Conservation (phyloP, 345 rosid genomes). For the Heritiera fomes region DNA sequence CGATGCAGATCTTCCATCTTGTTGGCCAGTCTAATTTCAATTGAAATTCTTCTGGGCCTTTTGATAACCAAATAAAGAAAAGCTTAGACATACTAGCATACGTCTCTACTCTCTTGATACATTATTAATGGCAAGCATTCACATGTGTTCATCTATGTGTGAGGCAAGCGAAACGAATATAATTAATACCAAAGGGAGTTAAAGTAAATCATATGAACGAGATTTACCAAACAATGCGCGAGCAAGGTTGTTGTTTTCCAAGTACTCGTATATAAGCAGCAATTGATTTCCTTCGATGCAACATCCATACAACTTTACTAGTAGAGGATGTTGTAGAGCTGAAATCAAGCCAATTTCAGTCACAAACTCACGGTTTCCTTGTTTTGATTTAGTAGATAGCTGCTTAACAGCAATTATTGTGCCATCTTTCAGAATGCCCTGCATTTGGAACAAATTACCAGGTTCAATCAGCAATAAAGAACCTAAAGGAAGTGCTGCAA, state of each 20-base stretch:
- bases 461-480: background rate
- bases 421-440: conserved; percentile 55
- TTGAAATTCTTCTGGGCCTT: conserved; percentile 39
- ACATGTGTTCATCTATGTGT: background rate
- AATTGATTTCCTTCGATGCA: conserved; percentile 58
- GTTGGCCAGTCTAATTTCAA: conserved; percentile 40
- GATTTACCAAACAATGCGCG: conserved; percentile 42
- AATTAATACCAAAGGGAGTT: background rate
- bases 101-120: background rate
- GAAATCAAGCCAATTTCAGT: conserved; percentile 66
- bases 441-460: conserved; percentile 17
- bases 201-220: background rate
- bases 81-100: background rate
- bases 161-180: background rate
- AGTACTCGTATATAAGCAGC: conserved; percentile 55
- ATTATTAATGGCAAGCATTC: background rate
- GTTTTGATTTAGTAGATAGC: conserved; percentile 43
- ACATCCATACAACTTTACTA: conserved; percentile 56
- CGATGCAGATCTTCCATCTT: conserved; percentile 41
- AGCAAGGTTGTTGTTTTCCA: conserved; percentile 59
- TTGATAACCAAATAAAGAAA: background rate
- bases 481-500: background rate
- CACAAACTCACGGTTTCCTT: conserved; percentile 39
- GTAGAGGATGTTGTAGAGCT: conserved; percentile 56
- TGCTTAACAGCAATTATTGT: conserved; percentile 56